Base-by-base conservation (phyloP, 345 rosid genomes). In the Bruguiera sexangula region DNA sequence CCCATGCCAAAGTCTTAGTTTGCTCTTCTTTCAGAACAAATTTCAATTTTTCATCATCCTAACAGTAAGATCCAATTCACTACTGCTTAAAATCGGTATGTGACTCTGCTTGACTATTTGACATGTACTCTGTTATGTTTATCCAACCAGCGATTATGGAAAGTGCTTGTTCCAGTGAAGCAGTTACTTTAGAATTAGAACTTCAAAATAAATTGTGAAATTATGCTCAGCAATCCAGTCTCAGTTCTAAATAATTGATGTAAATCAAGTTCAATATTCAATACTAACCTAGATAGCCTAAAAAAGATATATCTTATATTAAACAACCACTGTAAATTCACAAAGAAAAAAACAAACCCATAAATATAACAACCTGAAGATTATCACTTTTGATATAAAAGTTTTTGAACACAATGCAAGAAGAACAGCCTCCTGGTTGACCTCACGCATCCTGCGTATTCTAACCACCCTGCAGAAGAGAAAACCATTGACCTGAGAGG, bases 381-480 rank as follows among this genome's bases (percentile, higher is more conserved):
- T 75, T 55, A 95, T 92, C 69, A 81, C 98, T 87, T 83, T 92
- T 67, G 88, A 82, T 54, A 82, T 88, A 76, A 95, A 92, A 50
- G 96, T 88, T 81, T 90, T 88, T 46, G 96, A 80, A 82, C 99
- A 95, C 76, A 95, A 78, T 68, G 98, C 87, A 58, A 95, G 89
- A 70, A 95, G 98, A 77, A 95, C 96, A 3, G 98, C 96, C 81
- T 90, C 98, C 81, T 88, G 96, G 79, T 92, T 90, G 31, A 82
- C 85, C 79, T 90, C 98, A 37, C 93, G 96, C 79, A 85, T 86
- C 78, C 99, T 84, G 21, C 96, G 98, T 75, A 92, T 80, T 75
- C 96, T 92, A 71, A 95, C 87, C 76, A 95, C 97, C 90, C 98
- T 95, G 74, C 69, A 77, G 16, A 79, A 48, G 43, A 73, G 36